Base-by-base conservation (phyloP, 345 rosid species). In the Hevea brasiliensis region DNA sequence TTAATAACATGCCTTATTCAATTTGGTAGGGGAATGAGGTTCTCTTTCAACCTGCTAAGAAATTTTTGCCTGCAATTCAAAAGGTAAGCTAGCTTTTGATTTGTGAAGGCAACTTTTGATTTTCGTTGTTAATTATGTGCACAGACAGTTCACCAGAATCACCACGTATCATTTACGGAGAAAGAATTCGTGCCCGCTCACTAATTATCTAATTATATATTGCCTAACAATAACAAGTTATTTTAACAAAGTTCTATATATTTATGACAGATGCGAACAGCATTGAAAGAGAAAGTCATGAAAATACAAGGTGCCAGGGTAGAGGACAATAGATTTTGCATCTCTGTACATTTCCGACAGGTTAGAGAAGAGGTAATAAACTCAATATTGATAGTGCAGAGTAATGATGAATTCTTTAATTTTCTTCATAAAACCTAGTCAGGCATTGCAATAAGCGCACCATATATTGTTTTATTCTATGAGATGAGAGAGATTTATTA, bases 331-430 rank as follows among this genome's bases (percentile, higher is more conserved):
- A 67, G 70, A 44, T 87, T 85, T 44, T 87, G 90, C 40, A 41
- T 83, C 70, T 87, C 90, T 18, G 87, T 87, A 41, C 90, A 87
- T 73, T 87, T 68, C 55, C 77, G 90, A 57, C 76, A 77, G 35
- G 90, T 85, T 37, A 29, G 62, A 20, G 78, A 83, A 54, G 80
- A 83, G 84, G 90, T 87, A 73, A 20, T 26, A 18, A 40, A 26
- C 21, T 21, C n/a, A 10, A 21, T 18, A 67, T 0, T 58, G 7
- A 29, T 29, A 7, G 37, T 32, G 4, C 4, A 32, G n/a, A n/a
- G n/a, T 32, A 32, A 32, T 32, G 4, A 4, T 32, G 37, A 4
- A 32, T 32, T 32, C 37, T 32, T 32, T 32, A n/a, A 32, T 45
- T 45, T 45, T 11, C 50, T 45, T 45, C 45, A 42, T 42, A 42